phyloP scores from a whole-genome alignment of 345 rosid species.

The Acer negundo region DNA sequence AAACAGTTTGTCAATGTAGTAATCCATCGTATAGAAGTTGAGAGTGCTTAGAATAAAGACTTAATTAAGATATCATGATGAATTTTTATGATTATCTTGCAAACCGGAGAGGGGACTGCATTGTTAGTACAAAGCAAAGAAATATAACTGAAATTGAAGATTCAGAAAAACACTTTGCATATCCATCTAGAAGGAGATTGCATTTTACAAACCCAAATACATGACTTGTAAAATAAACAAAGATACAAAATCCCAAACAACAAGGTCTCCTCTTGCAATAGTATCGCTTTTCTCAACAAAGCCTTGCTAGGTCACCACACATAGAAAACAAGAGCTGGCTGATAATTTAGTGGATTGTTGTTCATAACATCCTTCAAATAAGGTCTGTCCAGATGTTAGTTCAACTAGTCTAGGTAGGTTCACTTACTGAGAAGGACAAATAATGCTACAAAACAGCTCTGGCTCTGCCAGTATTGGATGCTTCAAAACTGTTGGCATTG shows the following conservation, averaged over 20 bases:
- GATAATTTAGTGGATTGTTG: not conserved
- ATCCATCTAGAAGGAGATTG: not conserved
- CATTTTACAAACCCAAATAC: not conserved
- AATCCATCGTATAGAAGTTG: not conserved
- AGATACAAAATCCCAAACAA: not conserved
- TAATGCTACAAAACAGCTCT: not conserved
- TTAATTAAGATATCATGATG: not conserved
- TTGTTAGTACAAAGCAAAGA: not conserved
- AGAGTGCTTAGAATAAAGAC: not conserved
- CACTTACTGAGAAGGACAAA: not conserved
- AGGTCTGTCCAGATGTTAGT: not conserved
- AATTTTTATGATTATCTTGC: not conserved
- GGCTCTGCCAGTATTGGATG: not conserved
- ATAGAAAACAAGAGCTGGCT: not conserved
- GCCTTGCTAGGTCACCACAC: not conserved
- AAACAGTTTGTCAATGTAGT: not conserved
- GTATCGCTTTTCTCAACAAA: not conserved
- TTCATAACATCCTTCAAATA: not conserved
- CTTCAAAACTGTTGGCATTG: not conserved
- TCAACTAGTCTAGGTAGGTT: not conserved
- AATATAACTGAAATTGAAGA: not conserved
- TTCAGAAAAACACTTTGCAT: not conserved
- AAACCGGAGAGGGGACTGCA: not conserved
- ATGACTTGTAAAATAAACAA: not conserved
- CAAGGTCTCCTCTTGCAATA: not conserved